A percentile compares a stretch with the other conserved stretches of the same genome.
Conservation (phyloP, 805 yeast species). For the Wickerhamiella kazuoi region DNA sequence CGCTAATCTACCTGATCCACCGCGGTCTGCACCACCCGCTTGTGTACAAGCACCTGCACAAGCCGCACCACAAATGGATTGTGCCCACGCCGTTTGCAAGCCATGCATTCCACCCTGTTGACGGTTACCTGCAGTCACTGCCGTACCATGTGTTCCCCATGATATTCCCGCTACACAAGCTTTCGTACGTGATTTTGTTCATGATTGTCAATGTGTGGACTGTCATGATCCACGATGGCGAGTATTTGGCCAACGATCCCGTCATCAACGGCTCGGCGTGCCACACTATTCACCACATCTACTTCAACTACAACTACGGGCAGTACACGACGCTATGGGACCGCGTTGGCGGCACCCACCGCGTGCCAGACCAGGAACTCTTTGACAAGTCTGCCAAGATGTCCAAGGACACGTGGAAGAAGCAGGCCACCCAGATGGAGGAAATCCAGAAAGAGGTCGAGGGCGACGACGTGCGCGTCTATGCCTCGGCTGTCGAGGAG, state of each 20-base stretch:
- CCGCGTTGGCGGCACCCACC: conserved; percentile 81
- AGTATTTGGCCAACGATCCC: conserved; percentile 83
- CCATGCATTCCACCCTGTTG: conserved; percentile 97
- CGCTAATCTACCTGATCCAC: conserved; percentile 80
- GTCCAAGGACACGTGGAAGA: conserved; percentile 45
- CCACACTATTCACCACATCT: conserved; percentile 90
- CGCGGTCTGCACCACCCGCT: conserved; percentile 86
- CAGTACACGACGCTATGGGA: conserved; percentile 98
- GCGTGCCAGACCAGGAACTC: conserved; percentile 76
- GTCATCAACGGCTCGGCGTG: conserved; percentile 95
- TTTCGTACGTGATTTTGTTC: conserved; percentile 64
- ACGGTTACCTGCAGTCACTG: conserved; percentile 80
- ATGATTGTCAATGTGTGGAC: conserved; percentile 95
- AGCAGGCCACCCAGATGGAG: conserved; percentile 62
- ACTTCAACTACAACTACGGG: conserved; percentile 95
- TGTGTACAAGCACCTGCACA: conserved; percentile 73
- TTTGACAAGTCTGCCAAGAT: conserved; percentile 47
- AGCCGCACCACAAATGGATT: conserved; percentile 98
- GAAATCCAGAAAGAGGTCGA: conserved; percentile 62
- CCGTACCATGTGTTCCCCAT: conserved; percentile 91
- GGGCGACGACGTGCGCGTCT: conserved; percentile 56
- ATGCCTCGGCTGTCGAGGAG: conserved; percentile 23
- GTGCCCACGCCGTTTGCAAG: conserved; percentile 97
- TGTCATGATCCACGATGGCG: conserved; percentile 96
- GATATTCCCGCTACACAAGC: conserved; percentile 79